phyloP scores from a whole-genome alignment of 2,329 filamentous ascomycete species.

The Aspergillus sp. region DNA sequence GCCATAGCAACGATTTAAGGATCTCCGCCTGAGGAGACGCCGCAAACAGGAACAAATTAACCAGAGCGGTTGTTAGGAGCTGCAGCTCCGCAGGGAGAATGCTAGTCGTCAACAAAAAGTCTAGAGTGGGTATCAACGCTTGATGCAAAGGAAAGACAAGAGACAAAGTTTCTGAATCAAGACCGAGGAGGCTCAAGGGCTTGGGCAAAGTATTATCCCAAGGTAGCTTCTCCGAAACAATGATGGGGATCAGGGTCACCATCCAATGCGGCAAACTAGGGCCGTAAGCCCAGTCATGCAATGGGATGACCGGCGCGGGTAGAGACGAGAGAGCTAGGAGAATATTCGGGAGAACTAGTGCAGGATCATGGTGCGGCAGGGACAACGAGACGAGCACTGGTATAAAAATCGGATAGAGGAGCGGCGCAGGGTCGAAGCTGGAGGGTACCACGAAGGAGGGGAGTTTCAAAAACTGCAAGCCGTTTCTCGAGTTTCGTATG shows the following conservation, averaged over 20 bases:
- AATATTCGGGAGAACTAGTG: conserved; percentile 65
- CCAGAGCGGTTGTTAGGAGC: conserved; percentile 69
- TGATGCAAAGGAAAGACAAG: conserved; percentile 77
- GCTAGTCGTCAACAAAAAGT: conserved; percentile 79
- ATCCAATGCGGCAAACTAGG: conserved; percentile 69
- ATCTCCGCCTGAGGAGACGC: conserved; percentile 74
- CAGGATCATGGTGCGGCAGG: conserved; percentile 53
- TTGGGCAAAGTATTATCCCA: conserved; percentile 24
- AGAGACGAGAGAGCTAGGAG: conserved; percentile 71
- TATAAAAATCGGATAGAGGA: conserved; percentile 74
- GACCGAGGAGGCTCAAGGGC: conserved; percentile 22
- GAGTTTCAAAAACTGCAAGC: conserved; percentile 21
- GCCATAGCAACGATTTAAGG: conserved; percentile 75
- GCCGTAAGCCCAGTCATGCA: conserved; percentile 46
- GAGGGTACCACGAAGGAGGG: conserved; percentile 55
- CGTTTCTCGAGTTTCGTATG: conserved; percentile 27
- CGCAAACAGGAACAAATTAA: conserved; percentile 71
- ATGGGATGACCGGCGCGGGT: conserved; percentile 63
- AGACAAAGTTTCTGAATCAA: conserved; percentile 51
- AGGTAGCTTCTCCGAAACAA: conserved; percentile 39
- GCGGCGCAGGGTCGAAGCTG: conserved; percentile 80
- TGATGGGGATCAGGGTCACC: conserved; percentile 60
- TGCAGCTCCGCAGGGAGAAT: conserved; percentile 80
- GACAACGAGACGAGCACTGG: conserved; percentile 70
- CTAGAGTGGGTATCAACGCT: conserved; percentile 61